These are phyloP conservation scores for Arthrinium phaeospermum DNA, from an alignment of 2,329 filamentous ascomycete species.

Conservation along the genomic window DNA sequence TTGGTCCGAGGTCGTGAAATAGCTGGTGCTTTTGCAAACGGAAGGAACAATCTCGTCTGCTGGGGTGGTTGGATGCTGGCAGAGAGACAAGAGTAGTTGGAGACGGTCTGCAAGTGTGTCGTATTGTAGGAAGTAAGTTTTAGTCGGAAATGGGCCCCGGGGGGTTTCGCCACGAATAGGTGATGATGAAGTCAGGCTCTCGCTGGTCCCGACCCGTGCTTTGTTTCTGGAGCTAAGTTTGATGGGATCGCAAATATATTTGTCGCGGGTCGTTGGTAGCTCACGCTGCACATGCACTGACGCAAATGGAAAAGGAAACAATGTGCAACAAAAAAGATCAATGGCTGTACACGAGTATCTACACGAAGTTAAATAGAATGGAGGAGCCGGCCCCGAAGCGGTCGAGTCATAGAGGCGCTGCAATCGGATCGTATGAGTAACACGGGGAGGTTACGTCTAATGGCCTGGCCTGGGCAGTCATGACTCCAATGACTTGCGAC, in stretches of 20 bases:
- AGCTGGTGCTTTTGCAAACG: neutral
- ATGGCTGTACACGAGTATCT: neutral
- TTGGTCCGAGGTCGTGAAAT: neutral
- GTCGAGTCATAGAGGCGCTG: slow-evolving; percentile 11
- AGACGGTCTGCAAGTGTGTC: neutral
- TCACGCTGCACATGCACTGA: neutral
- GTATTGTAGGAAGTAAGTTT: neutral
- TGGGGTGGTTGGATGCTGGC: neutral
- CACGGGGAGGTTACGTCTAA: neutral
- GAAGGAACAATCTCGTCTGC: neutral
- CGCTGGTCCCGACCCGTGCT: neutral
- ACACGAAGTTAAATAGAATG: neutral
- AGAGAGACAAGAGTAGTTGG: neutral
- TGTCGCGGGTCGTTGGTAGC: neutral
- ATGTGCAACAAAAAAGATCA: neutral
- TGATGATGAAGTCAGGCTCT: slow-evolving; percentile 1
- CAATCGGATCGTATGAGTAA: slow-evolving; percentile 7
- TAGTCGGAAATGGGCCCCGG: neutral
- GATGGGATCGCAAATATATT: neutral
- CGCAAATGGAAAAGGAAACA: neutral
- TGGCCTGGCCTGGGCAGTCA: neutral
- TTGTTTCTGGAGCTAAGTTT: neutral
- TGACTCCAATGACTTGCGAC: neutral
- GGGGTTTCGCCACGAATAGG: slow-evolving; percentile 1
- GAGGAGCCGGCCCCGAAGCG: neutral